phyloP scores from a whole-genome alignment of 495 filamentous ascomycete species.

The Hypoxylon lienhwacheense region DNA sequence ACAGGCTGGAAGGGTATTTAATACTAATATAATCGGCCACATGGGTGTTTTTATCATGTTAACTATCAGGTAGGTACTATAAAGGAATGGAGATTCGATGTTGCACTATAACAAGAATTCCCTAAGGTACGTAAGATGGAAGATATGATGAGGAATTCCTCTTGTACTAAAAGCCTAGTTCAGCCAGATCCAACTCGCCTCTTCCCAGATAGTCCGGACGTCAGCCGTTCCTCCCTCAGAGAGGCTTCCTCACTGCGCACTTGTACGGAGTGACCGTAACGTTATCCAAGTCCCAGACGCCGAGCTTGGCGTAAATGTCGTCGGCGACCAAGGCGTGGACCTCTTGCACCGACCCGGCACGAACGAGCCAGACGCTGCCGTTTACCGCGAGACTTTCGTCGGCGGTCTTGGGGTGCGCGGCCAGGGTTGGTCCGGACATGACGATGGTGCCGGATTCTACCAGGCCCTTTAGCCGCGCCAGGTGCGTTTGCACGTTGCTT shows the following conservation, averaged over 20 bases:
- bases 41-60: too few relatives aligned
- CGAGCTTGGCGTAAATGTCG: conserved; percentile 23
- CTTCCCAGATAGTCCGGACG: not conserved
- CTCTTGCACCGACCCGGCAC: conserved; percentile 13
- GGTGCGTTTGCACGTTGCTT: conserved; percentile 16
- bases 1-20: too few relatives aligned
- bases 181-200: not conserved
- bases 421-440: conserved; percentile 26
- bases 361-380: conserved; percentile 23
- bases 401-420: conserved; percentile 11
- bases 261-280: conserved; percentile 17
- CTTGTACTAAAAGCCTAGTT: too few relatives aligned
- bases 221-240: conserved; percentile 3
- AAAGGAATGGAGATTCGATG: too few relatives aligned
- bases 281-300: conserved; percentile 29
- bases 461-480: conserved; percentile 20
- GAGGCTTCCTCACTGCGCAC: conserved; percentile 27
- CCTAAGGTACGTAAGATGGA: too few relatives aligned
- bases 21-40: too few relatives aligned
- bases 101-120: too few relatives aligned
- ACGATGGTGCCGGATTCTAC: conserved; percentile 23
- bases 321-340: conserved; percentile 15
- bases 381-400: conserved; percentile 16
- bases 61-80: too few relatives aligned
- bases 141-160: too few relatives aligned